Evolutionary conservation across 306 rosid species (phyloP), one percentile per base, ranked within the genome.

Genomic region (Clitoria ternatea): DNA sequence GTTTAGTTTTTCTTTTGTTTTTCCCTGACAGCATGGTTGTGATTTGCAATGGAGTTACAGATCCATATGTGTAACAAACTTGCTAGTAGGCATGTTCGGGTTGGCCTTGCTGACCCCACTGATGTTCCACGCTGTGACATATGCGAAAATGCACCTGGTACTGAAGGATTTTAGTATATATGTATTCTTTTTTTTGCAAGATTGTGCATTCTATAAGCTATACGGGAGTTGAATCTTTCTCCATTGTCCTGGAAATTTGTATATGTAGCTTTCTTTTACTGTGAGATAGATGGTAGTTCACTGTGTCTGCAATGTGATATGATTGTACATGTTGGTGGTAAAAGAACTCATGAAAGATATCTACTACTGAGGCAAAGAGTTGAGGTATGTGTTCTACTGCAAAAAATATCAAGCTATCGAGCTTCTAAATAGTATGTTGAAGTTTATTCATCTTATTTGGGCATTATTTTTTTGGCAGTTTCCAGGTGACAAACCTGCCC

Each of bases 131-230:
- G 80, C 15, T 88, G 95, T 70, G 95, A 88, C 60, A 88, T 88
- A 75, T 88, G 95, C 22, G 95, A 88, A 83, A 88, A 85, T 56
- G 89, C 85, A 20, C 89, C 95, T 56, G 95, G 91, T 88, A 82
- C 55, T 24, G 67, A 18, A 40, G 39, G 80, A n/a, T n/a, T n/a
- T n/a, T n/a, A n/a, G n/a, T n/a, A n/a, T n/a, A n/a, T n/a, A n/a
- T n/a, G 26, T 36, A 2, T 47, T 47, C 37, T 40, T 24, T 4
- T 17, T 22, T 48, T 40, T 54, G 7, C 45, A 13, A 24, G 22
- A 53, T 50, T 76, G 15, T 67, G 40, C 63, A 71, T 63, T 54
- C 61, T 54, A n/a, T n/a, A 54, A 54, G 27, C 39, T 54, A 44
- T 75, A 47, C 13, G 6, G 14, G 42, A 40, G 66, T 75, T 70